Percentiles rank a stretch among this genome's conserved stretches.
phyloP scores from a whole-genome alignment of 2,329 filamentous ascomycete species.

The Fusarium goolgardi region DNA sequence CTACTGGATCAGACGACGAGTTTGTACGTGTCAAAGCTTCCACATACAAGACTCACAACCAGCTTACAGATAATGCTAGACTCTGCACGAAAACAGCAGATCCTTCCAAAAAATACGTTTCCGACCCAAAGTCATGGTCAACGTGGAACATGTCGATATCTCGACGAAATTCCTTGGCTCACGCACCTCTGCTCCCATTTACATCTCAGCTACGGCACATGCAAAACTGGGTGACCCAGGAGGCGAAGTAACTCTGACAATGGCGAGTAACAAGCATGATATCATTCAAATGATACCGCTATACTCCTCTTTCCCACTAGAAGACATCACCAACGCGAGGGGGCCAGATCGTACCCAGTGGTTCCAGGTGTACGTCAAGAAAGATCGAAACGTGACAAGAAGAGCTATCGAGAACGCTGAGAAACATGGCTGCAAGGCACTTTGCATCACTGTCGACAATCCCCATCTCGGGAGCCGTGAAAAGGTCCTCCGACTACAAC shows the following conservation, averaged over 20 bases:
- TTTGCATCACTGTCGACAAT: slow-evolving; percentile 33
- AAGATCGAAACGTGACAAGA: slow-evolving; percentile 5
- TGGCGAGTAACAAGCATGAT: slow-evolving; percentile 15
- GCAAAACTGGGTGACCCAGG: slow-evolving; percentile 23
- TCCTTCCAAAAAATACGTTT: slow-evolving; percentile 14
- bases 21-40: slow-evolving; percentile 4
- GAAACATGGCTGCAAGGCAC: slow-evolving; percentile 11
- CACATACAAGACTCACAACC: no score
- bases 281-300: slow-evolving; percentile 32
- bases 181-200: slow-evolving; percentile 10
- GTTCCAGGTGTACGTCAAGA: slow-evolving; percentile 32
- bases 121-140: slow-evolving; percentile 21
- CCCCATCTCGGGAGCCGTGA: slow-evolving; percentile 28
- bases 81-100: slow-evolving; percentile 15
- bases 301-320: slow-evolving; percentile 17
- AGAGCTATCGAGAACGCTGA: slow-evolving; percentile 23
- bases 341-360: slow-evolving; percentile 5
- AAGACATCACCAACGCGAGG: neutral
- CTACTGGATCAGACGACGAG: slow-evolving; percentile 27
- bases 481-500: slow-evolving; percentile 9
- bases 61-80: neutral
- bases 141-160: slow-evolving; percentile 23
- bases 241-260: slow-evolving; percentile 17
- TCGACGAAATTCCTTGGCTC: slow-evolving; percentile 18
- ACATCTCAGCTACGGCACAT: slow-evolving; percentile 25